Evolutionary conservation across 495 filamentous ascomycete species (phyloP), one percentile per base, ranked within the genome.

Genomic region (Aspergillus sparsus): DNA sequence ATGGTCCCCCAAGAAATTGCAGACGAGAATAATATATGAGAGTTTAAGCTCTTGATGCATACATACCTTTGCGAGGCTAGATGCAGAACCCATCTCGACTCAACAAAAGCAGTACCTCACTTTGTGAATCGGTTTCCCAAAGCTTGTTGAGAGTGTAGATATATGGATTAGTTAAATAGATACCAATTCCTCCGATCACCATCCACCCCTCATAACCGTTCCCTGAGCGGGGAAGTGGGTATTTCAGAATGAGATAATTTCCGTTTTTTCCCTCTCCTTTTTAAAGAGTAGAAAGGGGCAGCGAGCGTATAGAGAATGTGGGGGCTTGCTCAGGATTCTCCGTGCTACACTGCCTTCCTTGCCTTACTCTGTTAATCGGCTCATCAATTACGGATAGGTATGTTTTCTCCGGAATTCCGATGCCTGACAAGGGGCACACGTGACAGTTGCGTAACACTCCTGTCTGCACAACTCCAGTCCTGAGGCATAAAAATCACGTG

Each of bases 31-130:
- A 1, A 21, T 9, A 21, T 7, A 27, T 27, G 21, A 27, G 21
- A 27, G 21, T 27, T 27, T 1, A 27, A 27, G 21, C 21, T 27
- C 21, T 27, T 27, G 21, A 27, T 27, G 3, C 44, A 18, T 18
- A 9, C 44, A 51, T 49, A 71, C 72, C 71, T 74, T 80, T 58
- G 72, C 67, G 50, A 73, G 68, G 12, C 58, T 69, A 13, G 60
- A 46, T 52, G 67, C 69, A 55, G 72, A 70, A 21, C 71, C 72
- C 70, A 75, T 75, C 33, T 50, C 65, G 60, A 36, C 27, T 27
- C 8, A 9, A 32, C 21, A 13, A 13, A 27, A 36, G 51, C 50
- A 51, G 13, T 50, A n/a, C 41, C 10, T 47, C n/a, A 47, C 16
- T 47, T 47, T 3, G 21, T 27, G 21, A 16, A n/a, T 16, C 44